Evolutionary conservation across 2,329 filamentous ascomycete genomes (phyloP).

Genomic region (Intubia oerlemansii): DNA sequence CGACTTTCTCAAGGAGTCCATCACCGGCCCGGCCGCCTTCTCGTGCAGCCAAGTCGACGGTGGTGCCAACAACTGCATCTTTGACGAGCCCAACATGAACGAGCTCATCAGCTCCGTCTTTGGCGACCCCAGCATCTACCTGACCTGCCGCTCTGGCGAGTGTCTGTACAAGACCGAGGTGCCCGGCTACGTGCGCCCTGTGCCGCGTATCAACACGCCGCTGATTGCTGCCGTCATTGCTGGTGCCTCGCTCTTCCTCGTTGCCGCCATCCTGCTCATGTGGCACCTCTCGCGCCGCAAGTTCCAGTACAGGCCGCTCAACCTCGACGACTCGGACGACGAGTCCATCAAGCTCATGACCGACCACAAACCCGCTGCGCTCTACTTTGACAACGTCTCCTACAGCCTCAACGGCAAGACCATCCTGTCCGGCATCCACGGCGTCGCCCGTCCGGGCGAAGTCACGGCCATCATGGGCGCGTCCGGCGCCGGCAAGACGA

Average conservation of each 20-base stretch:
- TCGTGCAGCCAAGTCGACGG: slow-evolving; percentile 47
- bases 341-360: slow-evolving; percentile 70
- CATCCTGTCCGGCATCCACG: slow-evolving; percentile 62
- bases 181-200: slow-evolving; percentile 68
- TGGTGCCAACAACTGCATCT: slow-evolving; percentile 46
- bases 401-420: slow-evolving; percentile 76
- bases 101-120: slow-evolving; percentile 73
- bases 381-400: slow-evolving; percentile 74
- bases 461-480: slow-evolving; percentile 96
- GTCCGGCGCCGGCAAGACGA: slow-evolving; percentile 92
- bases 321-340: slow-evolving; percentile 76
- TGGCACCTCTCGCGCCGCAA: slow-evolving; percentile 77
- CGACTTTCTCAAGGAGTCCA: slow-evolving; percentile 65
- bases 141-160: slow-evolving; percentile 70
- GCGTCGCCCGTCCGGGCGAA: slow-evolving; percentile 84
- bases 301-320: slow-evolving; percentile 49
- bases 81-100: slow-evolving; percentile 86
- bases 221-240: slow-evolving; percentile 89
- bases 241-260: slow-evolving; percentile 57
- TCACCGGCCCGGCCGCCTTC: slow-evolving; percentile 76
- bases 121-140: slow-evolving; percentile 71
- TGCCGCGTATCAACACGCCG: slow-evolving; percentile 93
- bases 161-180: slow-evolving; percentile 86
- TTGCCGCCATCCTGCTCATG: slow-evolving; percentile 60
- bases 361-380: slow-evolving; percentile 74